These are phyloP conservation scores for Zasmidium citrigriseum DNA, from an alignment of 2,329 filamentous ascomycete genomes.

Conservation along the genomic window DNA sequence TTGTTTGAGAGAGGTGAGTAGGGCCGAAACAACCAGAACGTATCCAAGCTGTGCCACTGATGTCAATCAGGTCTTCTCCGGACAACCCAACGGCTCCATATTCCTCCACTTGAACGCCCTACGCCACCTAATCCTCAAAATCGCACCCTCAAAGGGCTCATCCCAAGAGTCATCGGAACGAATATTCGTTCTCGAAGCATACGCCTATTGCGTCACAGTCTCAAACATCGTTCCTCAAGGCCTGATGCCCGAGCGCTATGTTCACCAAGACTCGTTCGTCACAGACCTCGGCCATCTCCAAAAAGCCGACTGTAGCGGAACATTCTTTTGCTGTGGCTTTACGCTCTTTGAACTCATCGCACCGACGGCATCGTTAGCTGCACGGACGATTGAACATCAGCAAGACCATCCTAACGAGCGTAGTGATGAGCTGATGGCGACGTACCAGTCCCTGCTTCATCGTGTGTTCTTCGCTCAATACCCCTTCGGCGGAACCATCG, in stretches of 20 bases:
- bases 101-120: not conserved
- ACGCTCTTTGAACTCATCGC: not conserved
- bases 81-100: not conserved
- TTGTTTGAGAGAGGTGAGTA: not conserved
- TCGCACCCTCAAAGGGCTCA: not conserved
- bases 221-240: not conserved
- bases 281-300: not conserved
- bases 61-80: not conserved
- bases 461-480: not conserved
- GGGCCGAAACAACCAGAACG: too few species aligned
- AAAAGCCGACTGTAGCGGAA: not conserved
- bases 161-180: not conserved
- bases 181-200: not conserved
- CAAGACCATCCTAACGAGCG: not conserved
- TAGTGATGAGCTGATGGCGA: not conserved
- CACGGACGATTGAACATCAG: not conserved
- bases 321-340: not conserved
- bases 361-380: not conserved
- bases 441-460: not conserved
- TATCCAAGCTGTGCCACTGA: too few species aligned
- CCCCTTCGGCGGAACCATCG: not conserved
- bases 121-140: not conserved
- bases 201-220: not conserved
- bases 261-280: not conserved
- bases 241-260: not conserved